Base-by-base conservation (phyloP, 352 stramenopile species). In the Lagenidium giganteum region DNA sequence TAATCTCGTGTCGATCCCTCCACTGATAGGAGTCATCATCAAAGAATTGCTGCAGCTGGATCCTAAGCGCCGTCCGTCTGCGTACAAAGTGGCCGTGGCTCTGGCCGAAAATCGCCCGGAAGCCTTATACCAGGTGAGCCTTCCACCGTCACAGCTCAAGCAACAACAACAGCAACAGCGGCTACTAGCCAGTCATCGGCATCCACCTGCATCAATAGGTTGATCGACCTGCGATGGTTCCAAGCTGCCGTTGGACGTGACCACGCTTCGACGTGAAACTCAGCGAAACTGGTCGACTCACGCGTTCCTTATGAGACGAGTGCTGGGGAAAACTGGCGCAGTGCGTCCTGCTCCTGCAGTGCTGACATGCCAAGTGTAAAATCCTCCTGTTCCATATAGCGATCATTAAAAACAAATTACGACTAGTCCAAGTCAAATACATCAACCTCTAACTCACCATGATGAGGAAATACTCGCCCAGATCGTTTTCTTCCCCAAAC, bases 1-100 rank as follows among this genome's bases (percentile, higher is more conserved):
- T 21, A 87, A 93, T 50, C 86, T 90, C 36, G 87, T 93, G 20
- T 61, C 68, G 28, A 87, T 93, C 34, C 79, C 82, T 14, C 74
- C 74, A 16, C 55, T 90, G 2, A 76, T 88, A 13, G 74, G 75
- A 8, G 72, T 67, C 8, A 81, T 88, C 40, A 83, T 92, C 54
- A 85, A 89, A 56, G 60, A 81, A 42, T 54, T 92, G 47, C 67
- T 92, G 20, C 74, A 89, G 43, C 51, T 81, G 36, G 74, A 92
- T 25, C 79, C 79, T 23, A 61, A 69, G 23, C 57, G 66, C 27
- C 76, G 79, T 1, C 74, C 79, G 5, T 87, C 74, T 7, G 76
- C 79, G 13, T 87, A 80, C 47, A 71, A 92, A 37, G 76, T 92
- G 2, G 72, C 72, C 12, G 69, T 83, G 17, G 76, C 74, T 12